Conservation (phyloP, 192 early-diverging fungal species). For the Phlyctochytrium planicorne region DNA sequence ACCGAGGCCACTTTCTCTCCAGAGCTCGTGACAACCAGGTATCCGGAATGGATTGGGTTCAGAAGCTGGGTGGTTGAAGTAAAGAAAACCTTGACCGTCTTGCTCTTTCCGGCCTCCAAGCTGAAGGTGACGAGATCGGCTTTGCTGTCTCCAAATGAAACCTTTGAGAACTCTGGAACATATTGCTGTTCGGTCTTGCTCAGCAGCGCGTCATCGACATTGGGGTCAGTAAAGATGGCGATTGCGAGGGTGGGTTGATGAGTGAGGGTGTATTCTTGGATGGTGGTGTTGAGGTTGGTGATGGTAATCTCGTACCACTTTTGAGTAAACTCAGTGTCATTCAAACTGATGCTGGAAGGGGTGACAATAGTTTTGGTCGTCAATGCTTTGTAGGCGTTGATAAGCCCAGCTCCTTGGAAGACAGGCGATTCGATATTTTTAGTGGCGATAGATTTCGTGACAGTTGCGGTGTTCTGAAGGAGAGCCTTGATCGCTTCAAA, state of each 20-base stretch:
- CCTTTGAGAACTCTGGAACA: background rate
- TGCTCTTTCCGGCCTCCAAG: conserved; percentile 27
- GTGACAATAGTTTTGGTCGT: conserved; percentile 43
- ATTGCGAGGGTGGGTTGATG: conserved; percentile 31
- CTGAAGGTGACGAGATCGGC: conserved; percentile 7
- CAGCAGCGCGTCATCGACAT: background rate
- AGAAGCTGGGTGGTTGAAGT: conserved; percentile 15
- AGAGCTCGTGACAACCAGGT: conserved; percentile 22
- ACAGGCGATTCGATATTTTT: conserved; percentile 55
- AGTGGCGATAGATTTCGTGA: background rate
- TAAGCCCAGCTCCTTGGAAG: conserved; percentile 69
- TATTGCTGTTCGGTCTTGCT: background rate
- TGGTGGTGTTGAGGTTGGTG: conserved; percentile 17
- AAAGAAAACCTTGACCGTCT: conserved; percentile 25
- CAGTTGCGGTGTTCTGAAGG: conserved; percentile 54
- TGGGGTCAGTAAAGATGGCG: conserved; percentile 39
- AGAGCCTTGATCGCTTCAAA: conserved; percentile 34
- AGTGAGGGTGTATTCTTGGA: conserved; percentile 27
- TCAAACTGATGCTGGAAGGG: conserved; percentile 38
- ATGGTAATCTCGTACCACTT: background rate
- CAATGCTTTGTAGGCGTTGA: conserved; percentile 67
- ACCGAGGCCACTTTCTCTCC: background rate
- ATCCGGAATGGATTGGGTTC: conserved; percentile 33
- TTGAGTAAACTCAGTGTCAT: conserved; percentile 1
- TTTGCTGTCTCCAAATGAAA: background rate